Conservation (phyloP, 495 filamentous ascomycete genomes). For the Pyrenopolyporus hunteri region DNA sequence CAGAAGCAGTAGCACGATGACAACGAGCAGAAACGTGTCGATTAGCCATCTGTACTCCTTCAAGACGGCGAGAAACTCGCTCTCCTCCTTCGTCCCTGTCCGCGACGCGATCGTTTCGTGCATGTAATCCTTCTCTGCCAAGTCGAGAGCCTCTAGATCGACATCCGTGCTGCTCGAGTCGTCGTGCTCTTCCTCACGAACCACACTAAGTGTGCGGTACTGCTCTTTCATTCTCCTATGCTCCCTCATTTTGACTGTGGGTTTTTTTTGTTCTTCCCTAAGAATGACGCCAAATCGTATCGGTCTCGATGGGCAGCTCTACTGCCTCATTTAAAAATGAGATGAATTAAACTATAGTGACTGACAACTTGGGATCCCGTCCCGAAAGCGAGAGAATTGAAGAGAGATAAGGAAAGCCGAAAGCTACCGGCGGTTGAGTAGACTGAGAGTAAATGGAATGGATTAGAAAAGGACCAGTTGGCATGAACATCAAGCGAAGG, state of each 20-base stretch:
- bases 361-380: slow-evolving; percentile 17
- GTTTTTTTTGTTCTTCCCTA: neutral
- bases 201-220: slow-evolving; percentile 20
- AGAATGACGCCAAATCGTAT: too few species aligned
- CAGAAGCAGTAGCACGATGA: slow-evolving; percentile 43
- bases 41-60: slow-evolving; percentile 41
- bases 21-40: slow-evolving; percentile 44
- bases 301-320: too few species aligned
- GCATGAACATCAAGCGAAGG: too few species aligned
- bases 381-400: slow-evolving; percentile 16
- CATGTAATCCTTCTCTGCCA: slow-evolving; percentile 39
- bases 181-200: slow-evolving; percentile 34
- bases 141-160: slow-evolving; percentile 38
- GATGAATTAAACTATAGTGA: slow-evolving; percentile 4
- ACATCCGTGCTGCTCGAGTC: slow-evolving; percentile 42
- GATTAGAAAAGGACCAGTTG: too few species aligned
- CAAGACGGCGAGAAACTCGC: slow-evolving; percentile 15
- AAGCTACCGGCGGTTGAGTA: neutral
- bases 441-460: neutral
- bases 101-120: slow-evolving; percentile 4
- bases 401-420: neutral
- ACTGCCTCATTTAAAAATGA: neutral
- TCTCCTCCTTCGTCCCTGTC: neutral
- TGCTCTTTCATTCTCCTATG: slow-evolving; percentile 15
- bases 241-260: slow-evolving; percentile 19